phyloP scores from a whole-genome alignment of 139 green algal species.

The Mesostigma viride region DNA sequence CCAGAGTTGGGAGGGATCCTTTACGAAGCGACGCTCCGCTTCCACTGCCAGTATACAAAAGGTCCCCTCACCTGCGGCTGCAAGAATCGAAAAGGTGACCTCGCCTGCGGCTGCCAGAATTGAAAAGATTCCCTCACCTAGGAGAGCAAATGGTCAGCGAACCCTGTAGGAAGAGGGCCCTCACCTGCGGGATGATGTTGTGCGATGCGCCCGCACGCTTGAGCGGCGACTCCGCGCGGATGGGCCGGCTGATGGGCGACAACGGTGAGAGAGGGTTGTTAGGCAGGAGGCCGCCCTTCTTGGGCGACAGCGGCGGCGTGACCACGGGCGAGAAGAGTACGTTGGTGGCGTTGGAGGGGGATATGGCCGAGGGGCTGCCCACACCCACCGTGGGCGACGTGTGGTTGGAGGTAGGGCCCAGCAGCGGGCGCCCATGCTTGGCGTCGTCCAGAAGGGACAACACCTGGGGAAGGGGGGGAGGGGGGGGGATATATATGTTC shows the following conservation, averaged over 20 bases:
- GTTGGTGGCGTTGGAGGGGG: constrained; percentile 22
- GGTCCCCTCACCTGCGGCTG: too few species aligned
- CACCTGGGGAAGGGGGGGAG: neutral
- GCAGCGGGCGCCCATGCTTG: constrained; percentile 50
- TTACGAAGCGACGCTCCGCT: neutral
- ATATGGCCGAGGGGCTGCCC: constrained; percentile 24
- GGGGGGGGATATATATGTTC: neutral
- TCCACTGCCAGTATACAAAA: too few species aligned
- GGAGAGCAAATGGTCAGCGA: too few species aligned
- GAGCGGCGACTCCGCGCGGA: neutral
- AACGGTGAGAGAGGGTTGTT: constrained; percentile 36
- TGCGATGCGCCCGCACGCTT: neutral
- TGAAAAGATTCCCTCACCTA: neutral
- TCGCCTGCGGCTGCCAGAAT: too few species aligned
- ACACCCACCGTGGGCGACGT: neutral
- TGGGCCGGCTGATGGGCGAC: neutral
- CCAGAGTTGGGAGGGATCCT: too few species aligned
- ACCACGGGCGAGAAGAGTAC: constrained; percentile 18
- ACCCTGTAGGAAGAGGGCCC: too few species aligned
- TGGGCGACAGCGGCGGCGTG: constrained; percentile 59
- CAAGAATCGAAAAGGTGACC: too few species aligned
- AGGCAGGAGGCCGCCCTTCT: constrained; percentile 33
- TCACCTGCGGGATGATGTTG: constrained; percentile 5
- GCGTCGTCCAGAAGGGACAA: constrained; percentile 71
- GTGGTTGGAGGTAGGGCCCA: constrained; percentile 13